Conservation (phyloP, 176 grass and related monocot genomes). For the Cocos nucifera region DNA sequence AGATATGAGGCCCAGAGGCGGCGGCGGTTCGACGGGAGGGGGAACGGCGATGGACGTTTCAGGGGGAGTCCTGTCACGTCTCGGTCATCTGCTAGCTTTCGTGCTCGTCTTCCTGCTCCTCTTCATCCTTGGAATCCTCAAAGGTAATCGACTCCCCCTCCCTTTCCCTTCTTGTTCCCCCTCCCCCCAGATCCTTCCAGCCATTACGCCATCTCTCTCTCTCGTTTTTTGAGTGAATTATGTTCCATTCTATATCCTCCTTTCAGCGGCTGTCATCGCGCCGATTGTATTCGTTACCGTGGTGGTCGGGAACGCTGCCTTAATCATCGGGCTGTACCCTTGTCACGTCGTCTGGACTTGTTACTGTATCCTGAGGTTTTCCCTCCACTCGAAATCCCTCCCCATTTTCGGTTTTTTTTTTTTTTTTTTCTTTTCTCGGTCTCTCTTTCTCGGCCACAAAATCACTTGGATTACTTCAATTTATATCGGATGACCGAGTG, state of each 20-base stretch:
- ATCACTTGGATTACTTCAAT: no score
- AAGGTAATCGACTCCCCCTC: not conserved
- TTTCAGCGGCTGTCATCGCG: slow-evolving; percentile 3
- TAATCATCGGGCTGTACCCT: slow-evolving; percentile 7
- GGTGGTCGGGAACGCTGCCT: slow-evolving; percentile 6
- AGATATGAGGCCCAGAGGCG: no score
- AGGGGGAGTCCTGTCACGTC: no score
- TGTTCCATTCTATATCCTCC: not conserved
- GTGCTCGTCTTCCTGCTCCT: slow-evolving; percentile 16
- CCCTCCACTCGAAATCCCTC: no score
- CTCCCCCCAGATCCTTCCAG: no score
- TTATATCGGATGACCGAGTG: no score
- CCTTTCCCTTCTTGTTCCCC: not conserved
- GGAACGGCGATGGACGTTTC: no score
- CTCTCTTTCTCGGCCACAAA: no score
- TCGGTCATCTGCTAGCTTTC: slow-evolving; percentile 3
- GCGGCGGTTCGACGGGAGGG: no score
- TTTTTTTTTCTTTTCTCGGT: not conserved
- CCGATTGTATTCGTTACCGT: slow-evolving; percentile 13
- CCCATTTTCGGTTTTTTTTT: not conserved
- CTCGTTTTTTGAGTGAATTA: no score
- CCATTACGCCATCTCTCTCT: not conserved
- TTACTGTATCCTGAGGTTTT: slow-evolving; percentile 6
- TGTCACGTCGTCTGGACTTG: slow-evolving; percentile 16
- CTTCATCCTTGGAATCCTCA: slow-evolving; percentile 10